Evolutionary conservation across 768 basidiomycete genomes (phyloP).

Genomic region (Amanita polypyramis): DNA sequence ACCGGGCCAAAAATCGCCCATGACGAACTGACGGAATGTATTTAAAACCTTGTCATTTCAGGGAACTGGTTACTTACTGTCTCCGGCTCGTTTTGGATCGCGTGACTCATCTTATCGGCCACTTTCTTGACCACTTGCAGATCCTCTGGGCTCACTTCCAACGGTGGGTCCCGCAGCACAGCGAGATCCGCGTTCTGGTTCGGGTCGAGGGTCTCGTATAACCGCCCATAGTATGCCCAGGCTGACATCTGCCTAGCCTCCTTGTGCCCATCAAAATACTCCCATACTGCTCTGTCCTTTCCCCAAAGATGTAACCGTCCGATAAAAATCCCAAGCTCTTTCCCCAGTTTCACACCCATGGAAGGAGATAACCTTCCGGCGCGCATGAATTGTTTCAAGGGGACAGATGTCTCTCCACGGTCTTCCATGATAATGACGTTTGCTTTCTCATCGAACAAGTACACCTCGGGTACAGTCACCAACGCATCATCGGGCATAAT

Average conservation of each 20-base stretch:
- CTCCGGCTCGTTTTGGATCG: slow-evolving; percentile 18
- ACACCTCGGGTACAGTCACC: slow-evolving; percentile 38
- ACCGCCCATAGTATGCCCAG: slow-evolving; percentile 31
- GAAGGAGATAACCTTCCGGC: slow-evolving; percentile 20
- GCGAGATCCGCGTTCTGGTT: slow-evolving; percentile 20
- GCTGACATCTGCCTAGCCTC: slow-evolving; percentile 31
- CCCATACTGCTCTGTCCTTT: slow-evolving; percentile 17
- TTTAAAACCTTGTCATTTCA: too few species aligned
- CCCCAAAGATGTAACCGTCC: slow-evolving; percentile 40
- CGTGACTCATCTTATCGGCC: slow-evolving; percentile 15
- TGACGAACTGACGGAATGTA: slow-evolving; percentile 26
- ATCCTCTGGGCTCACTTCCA: slow-evolving; percentile 26
- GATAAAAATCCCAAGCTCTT: slow-evolving; percentile 46
- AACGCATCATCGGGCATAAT: slow-evolving; percentile 25
- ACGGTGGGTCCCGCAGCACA: slow-evolving; percentile 29
- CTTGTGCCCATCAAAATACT: slow-evolving; percentile 28
- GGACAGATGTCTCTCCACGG: slow-evolving; percentile 28
- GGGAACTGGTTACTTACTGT: slow-evolving; percentile 14
- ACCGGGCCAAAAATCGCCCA: slow-evolving; percentile 72
- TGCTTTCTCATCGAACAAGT: slow-evolving; percentile 36
- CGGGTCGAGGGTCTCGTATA: slow-evolving; percentile 25
- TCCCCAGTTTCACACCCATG: slow-evolving; percentile 35
- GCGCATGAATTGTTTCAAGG: slow-evolving; percentile 31
- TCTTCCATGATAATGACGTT: slow-evolving; percentile 58
- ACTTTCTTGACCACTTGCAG: slow-evolving; percentile 18